Percentiles rank a stretch among this genome's conserved stretches.
Evolutionary conservation across 2,329 filamentous ascomycete species (phyloP).

Genomic region (Colletotrichum nymphaeae): DNA sequence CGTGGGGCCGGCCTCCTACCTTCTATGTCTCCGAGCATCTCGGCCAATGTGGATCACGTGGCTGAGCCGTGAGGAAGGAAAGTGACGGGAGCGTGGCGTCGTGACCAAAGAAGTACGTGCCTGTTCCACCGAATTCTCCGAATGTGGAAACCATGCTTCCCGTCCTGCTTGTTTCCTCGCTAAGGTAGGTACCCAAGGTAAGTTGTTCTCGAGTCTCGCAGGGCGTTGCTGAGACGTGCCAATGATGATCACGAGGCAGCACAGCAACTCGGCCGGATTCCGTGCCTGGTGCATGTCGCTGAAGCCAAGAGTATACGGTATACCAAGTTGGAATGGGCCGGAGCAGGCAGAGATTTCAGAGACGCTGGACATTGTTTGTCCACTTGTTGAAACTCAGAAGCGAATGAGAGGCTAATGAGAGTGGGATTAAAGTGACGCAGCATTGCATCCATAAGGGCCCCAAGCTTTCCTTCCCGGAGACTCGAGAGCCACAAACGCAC

Average conservation of each 20-base stretch:
- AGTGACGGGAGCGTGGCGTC: neutral
- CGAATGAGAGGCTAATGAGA: neutral
- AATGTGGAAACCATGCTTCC: too few species aligned
- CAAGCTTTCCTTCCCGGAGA: neutral
- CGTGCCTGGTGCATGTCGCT: neutral
- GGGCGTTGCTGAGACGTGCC: neutral
- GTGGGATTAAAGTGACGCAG: neutral
- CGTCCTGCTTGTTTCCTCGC: too few species aligned
- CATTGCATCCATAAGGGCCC: slow-evolving; percentile 5
- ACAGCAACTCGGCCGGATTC: neutral
- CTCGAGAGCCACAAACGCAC: slow-evolving; percentile 6
- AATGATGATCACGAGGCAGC: neutral
- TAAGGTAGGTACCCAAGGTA: too few species aligned
- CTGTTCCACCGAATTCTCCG: too few species aligned
- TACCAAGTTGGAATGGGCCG: neutral
- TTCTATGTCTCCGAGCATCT: neutral
- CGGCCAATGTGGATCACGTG: neutral
- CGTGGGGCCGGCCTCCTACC: too few species aligned
- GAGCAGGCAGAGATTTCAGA: neutral
- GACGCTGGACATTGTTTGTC: neutral
- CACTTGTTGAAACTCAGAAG: neutral
- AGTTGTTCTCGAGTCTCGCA: too few species aligned
- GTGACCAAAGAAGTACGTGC: too few species aligned
- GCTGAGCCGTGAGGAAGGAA: neutral
- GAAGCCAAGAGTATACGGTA: neutral